Base-by-base conservation (phyloP, 2,329 filamentous ascomycete genomes). In the Pestalotiopsis sp. region DNA sequence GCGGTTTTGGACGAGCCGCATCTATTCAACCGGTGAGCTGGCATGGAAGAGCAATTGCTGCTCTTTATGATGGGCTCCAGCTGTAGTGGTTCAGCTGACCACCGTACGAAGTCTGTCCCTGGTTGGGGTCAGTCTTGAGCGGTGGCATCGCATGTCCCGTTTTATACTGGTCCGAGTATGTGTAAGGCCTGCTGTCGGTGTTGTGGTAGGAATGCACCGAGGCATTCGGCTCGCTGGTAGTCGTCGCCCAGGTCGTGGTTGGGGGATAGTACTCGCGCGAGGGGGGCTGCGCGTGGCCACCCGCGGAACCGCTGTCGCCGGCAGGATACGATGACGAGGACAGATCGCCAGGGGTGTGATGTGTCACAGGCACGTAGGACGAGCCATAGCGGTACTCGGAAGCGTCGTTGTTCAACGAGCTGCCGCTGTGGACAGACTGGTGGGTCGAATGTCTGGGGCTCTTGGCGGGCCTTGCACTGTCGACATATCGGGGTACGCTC, bases 321-420 rank as follows among this genome's bases (percentile, higher is more conserved):
- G 75, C 31, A 67, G 69, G 52, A 71, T 79, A 77, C 17, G 78
- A 78, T 38, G 80, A 77, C 7, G 80, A 78, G 73, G 76, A 79
- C 61, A 82, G 71, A n/a, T 81, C 80, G 70, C 71, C 74, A 17
- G 74, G 70, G 59, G 73, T 75, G 70, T 72, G 77, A 70, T 73
- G 77, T 65, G 75, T 76, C 3, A 81, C 78, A 23, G 78, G 74
- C 17, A 77, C 76, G 69, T 83, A 83, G 2, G 80, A 70, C 1
- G 86, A 82, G 2, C 85, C 84, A 71, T 89, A 90, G 66, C 88
- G 84, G 75, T 90, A 90, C 74, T 90, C 87, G 25, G 83, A 81
- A 0, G 86, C 79, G 56, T 88, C 86, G 64, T 83, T 83, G 74
- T 82, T 84, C 45, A 87, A 79, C 25, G 87, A 86, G 52, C 82